Evolutionary conservation across 106 monocot species (phyloP), one percentile per base, ranked within the genome.

Genomic region (Platanthera guangdongensis): DNA sequence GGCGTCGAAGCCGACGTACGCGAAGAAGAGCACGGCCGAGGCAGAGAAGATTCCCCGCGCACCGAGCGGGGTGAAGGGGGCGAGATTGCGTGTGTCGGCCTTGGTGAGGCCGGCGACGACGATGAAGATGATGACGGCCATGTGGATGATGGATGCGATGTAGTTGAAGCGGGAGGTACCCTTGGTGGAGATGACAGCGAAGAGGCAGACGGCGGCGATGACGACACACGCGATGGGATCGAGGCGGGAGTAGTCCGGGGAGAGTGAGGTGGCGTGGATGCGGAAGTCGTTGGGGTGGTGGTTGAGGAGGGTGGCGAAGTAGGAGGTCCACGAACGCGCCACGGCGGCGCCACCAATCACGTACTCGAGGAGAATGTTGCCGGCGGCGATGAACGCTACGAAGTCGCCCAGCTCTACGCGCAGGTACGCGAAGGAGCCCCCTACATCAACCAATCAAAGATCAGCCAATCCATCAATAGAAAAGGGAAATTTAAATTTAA

Each of bases 351-450:
- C 90, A 21, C 90, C 78, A 81, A 95, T 95, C 15, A 90, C 85
- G 78, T 95, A 95, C 74, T 95, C 95, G 0, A 95, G 90, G 16
- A 95, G 81, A 76, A 95, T 95, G 85, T 95, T 95, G 64, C 95
- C 95, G 47, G 95, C 95, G 8, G 86, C 95, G 78, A 95, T 87
- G 88, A 90, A 92, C 14, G 95, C 95, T 54, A 90, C 22, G 85
- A 95, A 95, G 83, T 95, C 95, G 10, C 95, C 95, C 4, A 95
- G 90, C 80, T 95, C 95, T 21, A 95, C 92, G 1, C 95, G 86
- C 5, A 95, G 78, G 85, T 95, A 95, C 11, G 95, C 92, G 57
- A 95, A 95, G 9, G 92, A 95, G 0, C 95, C 95, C 6, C 91
- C 91, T 90, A 22, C 72, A 22, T 50, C 8, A 51, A 47, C 14